Evolutionary conservation across 331 rosid genomes (phyloP), one percentile per base, ranked within the genome.

Genomic region (Dryas integrifolia): DNA sequence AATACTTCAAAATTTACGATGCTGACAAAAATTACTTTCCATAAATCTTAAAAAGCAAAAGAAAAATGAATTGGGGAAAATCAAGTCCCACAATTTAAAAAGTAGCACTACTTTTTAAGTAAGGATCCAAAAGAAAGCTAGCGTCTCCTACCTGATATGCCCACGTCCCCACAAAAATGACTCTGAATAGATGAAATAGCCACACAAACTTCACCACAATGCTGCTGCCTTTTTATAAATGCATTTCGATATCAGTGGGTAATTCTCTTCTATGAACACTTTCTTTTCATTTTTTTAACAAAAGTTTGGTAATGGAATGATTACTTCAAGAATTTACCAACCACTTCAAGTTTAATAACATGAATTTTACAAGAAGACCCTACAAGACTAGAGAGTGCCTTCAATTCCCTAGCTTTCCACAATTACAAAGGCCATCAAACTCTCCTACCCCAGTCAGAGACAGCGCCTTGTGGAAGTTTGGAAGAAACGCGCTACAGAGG

Each of bases 81-180:
- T 49, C 7, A 38, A 58, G 58, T 69, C 78, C 81, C 72, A 60
- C 71, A 82, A 58, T 69, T 72, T 72, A 79, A 62, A 88, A 90
- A 88, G 90, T 68, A 24, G 30, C 16, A 16, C 43, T 55, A 78
- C 92, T 83, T 88, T 89, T 73, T 61, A 53, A 76, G 12, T 61
- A 53, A 74, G 15, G 87, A 80, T 74, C 56, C 72, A 57, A 73
- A 86, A 79, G 73, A 72, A 46, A 52, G 58, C 65, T 10, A 38
- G 44, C 61, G 52, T 26, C 35, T 65, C 56, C 45, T 45, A 79
- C 78, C 84, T 43, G 75, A 44, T 40, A 61, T 61, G 24, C 16
- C 16, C 44, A 62, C 16, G 84, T 72, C 86, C 85, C 88, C 79
- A 57, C 83, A 73, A 35, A 70, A 70, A 53, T 77, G 55, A 77